phyloP scores from a whole-genome alignment of 2,329 filamentous ascomycete genomes.

The Fusarium anthophilum region DNA sequence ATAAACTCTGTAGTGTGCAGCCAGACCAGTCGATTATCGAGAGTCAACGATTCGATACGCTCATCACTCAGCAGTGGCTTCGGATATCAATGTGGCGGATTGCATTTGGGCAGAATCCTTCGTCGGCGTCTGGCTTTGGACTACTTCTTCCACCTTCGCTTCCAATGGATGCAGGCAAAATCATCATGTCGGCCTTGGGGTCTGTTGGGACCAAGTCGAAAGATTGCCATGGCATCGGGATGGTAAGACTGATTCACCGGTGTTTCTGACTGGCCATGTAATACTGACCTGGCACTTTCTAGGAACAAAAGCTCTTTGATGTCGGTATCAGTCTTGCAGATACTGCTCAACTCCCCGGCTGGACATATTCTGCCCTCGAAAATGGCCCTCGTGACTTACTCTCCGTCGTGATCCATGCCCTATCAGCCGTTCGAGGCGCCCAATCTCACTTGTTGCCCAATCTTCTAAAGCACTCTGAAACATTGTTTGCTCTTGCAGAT shows the following conservation, averaged over 20 bases:
- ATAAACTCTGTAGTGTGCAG: slow-evolving; percentile 41
- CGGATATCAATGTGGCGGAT: slow-evolving; percentile 47
- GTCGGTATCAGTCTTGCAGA: slow-evolving; percentile 45
- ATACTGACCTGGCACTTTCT: background rate
- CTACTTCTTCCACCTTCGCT: slow-evolving; percentile 31
- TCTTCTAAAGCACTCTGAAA: slow-evolving; percentile 40
- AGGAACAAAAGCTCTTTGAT: slow-evolving; percentile 49
- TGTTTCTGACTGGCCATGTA: accelerated
- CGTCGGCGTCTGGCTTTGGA: slow-evolving; percentile 27
- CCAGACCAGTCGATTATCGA: slow-evolving; percentile 43
- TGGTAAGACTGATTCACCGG: slow-evolving; percentile 27
- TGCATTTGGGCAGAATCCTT: slow-evolving; percentile 41
- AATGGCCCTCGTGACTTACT: slow-evolving; percentile 44
- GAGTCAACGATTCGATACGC: slow-evolving; percentile 47
- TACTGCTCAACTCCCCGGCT: slow-evolving; percentile 34
- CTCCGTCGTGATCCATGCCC: slow-evolving; percentile 39
- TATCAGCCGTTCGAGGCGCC: slow-evolving; percentile 40
- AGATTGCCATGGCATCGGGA: slow-evolving; percentile 47
- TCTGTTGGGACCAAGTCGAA: slow-evolving; percentile 42
- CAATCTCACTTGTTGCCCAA: slow-evolving; percentile 43
- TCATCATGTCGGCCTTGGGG: slow-evolving; percentile 41
- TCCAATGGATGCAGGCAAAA: slow-evolving; percentile 45
- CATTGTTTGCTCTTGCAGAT: slow-evolving; percentile 12
- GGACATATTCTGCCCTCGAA: slow-evolving; percentile 35
- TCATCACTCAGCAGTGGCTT: slow-evolving; percentile 48